Conservation (phyloP, 768 basidiomycete species). For the Collybia mongolica region DNA sequence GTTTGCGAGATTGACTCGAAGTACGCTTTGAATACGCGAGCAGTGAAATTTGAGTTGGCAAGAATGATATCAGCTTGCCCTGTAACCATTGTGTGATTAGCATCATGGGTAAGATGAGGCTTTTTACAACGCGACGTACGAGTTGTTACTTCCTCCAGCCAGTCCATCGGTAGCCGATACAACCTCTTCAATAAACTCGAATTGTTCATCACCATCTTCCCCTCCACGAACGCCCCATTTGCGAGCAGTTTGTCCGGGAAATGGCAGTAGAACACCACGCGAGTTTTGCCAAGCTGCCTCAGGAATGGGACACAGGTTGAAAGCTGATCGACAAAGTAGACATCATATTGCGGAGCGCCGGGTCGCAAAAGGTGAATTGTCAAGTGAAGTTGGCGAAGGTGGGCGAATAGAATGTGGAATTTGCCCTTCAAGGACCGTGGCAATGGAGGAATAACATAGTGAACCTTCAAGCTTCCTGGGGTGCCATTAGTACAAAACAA, state of each 20-base stretch:
- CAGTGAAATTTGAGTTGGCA: conserved; percentile 90
- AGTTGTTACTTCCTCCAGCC: conserved; percentile 87
- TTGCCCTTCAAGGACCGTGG: conserved; percentile 79
- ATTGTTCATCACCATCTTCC: conserved; percentile 37
- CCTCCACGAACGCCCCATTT: conserved; percentile 65
- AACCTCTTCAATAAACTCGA: conserved; percentile 60
- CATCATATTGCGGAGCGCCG: conserved; percentile 59
- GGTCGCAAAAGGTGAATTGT: conserved; percentile 58
- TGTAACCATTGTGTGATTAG: conserved; percentile 27
- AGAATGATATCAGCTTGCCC: conserved; percentile 89
- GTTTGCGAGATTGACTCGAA: conserved; percentile 63
- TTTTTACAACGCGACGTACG: conserved; percentile 44
- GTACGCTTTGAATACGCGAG: conserved; percentile 72
- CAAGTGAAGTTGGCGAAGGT: conserved; percentile 85
- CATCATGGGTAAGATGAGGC: not conserved
- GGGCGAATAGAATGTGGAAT: conserved; percentile 88
- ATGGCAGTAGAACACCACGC: conserved; percentile 96
- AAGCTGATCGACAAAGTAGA: conserved; percentile 94
- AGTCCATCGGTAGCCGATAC: conserved; percentile 90
- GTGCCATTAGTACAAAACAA: not conserved
- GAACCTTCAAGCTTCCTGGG: conserved; percentile 77
- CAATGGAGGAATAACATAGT: conserved; percentile 69
- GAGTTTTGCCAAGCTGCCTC: conserved; percentile 59
- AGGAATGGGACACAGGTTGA: conserved; percentile 90
- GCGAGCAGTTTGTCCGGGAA: conserved; percentile 95